Base-by-base conservation (phyloP, 106 monocot genomes). In the Dendrobium catenatum region DNA sequence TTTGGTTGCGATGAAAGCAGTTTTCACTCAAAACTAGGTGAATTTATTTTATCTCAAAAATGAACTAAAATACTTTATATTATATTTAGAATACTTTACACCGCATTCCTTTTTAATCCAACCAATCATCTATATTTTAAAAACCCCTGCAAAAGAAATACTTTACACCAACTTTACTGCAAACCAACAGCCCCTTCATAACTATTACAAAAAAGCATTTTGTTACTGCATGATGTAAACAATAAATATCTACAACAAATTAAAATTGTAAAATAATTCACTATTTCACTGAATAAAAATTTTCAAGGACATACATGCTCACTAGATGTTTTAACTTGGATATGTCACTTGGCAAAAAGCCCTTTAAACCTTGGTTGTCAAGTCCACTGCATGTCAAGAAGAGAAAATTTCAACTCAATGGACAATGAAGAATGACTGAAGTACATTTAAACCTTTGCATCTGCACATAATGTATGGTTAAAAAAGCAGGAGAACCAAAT, bases 301-400 rank as follows among this genome's bases (percentile, higher is more conserved):
- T 80, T 1, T 77, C 24, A 37, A 81, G n/a, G 40, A 83, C 93
- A 55, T 78, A 93, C 93, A 90, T 86, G 83, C 72, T 93, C 56
- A 86, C 84, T 15, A 93, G 82, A 85, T 90, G 82, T 7, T 48
- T 82, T 61, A 93, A 79, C 54, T 91, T 87, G 49, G 87, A 88
- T 79, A 99, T 93, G 44, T 86, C 93, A 77, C 79, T 80, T 15
- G 99, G 90, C 79, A 99, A 83, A 82, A 91, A 78, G 40, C 99
- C 99, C 77, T 81, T 88, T 55, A 99, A 83, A 76, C 99, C 99
- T 84, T 95, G 99, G 83, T 95, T 89, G 78, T 93, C 93, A 56
- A 99, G 93, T 73, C 93, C 93, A 79, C 99, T 96, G 86, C 89
- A 93, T 1, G 82, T 67, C 78, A 78, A 64, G 75, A 82, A 72